Base-by-base conservation (phyloP, 768 basidiomycete genomes). In the Tylopilus rubrobrunneus region DNA sequence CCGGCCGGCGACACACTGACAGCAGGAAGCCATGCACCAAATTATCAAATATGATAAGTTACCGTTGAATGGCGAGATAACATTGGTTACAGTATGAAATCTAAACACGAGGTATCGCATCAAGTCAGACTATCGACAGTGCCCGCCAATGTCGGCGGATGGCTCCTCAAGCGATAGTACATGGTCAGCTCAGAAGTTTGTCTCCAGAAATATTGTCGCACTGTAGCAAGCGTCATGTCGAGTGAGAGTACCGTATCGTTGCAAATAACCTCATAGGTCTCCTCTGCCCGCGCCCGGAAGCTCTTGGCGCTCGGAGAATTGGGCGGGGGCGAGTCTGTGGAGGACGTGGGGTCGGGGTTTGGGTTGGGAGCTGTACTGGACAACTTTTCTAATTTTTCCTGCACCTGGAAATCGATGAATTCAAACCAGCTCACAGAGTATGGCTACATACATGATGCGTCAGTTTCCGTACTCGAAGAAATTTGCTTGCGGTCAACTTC, bases 131-230 rank as follows among this genome's bases (percentile, higher is more conserved):
- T 44, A 45, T 56, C 46, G 39, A 42, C 39, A 52, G 29, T 56
- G 52, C 29, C 41, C 44, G 17, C 37, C 17, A 36, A 25, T 15
- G 45, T 43, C 37, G 41, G 45, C 37, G 41, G 45, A 41, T 49
- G 49, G 48, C 46, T 59, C 50, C 74, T 82, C 62, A 74, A 71
- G 56, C 91, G 80, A 67, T 93, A 93, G 67, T 88, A 76, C 83
- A 93, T 82, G 50, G 78, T 78, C 51, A 93, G 71, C 68, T 92
- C 91, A 7, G 76, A 75, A 17, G 79, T 72, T 59, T 87, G 86
- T 62, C 82, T 84, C 92, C 92, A 97, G 21, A 93, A 81, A 62
- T 83, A 97, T 68, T 95, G 92, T 56, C 92, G 84, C 53, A 95
- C 86, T 17, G 89, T 88, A 5, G 90, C 95, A 34, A 99, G 78